Evolutionary conservation across 139 green algal genomes (phyloP), one percentile per base, ranked within the genome.

Genomic region (Picochlorum costavermella): DNA sequence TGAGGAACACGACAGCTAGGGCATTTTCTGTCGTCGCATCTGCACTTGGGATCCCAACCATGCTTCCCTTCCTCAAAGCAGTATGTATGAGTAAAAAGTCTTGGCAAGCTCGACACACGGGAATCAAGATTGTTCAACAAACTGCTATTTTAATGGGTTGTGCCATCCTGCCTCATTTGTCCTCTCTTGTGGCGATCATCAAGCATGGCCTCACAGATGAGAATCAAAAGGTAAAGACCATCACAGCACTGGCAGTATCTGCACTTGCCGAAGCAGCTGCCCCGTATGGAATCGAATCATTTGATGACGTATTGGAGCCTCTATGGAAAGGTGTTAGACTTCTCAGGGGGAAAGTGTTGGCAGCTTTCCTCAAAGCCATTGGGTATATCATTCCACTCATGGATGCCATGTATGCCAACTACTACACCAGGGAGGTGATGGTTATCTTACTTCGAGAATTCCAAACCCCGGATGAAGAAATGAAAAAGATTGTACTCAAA

Each of bases 401-500:
- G 94, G 94, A 99, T 73, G 80, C 79, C 6, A 88, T 93, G 85
- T 96, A 98, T 74, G 94, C 94, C 4, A 92, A 91, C 71, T 97
- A 97, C 78, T 98, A 98, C 83, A 99, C 93, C 1, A 64, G 81
- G 2, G 91, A 98, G 74, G 88, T 98, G 23, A 98, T 98, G 94
- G 74, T 97, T 26, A 86, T 98, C 59, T 81, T 73, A 16, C 65
- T 77, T 29, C 79, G 94, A n/a, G 94, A 99, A 82, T 98, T 99
- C 75, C 68, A 83, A 74, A 95, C 90, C 2, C 88, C 94, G 0
- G 94, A 99, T 74, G 94, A 99, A 75, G 94, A 99, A 83, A 99
- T 99, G 94, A 99, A 98, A 88, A 98, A 98, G 84, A 99, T 98
- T 64, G 91, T 97, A 80, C 86, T 99, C 60, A 96, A 97, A 79